Evolutionary conservation across 306 rosid genomes (phyloP).

Genomic region (Lupinus albus): DNA sequence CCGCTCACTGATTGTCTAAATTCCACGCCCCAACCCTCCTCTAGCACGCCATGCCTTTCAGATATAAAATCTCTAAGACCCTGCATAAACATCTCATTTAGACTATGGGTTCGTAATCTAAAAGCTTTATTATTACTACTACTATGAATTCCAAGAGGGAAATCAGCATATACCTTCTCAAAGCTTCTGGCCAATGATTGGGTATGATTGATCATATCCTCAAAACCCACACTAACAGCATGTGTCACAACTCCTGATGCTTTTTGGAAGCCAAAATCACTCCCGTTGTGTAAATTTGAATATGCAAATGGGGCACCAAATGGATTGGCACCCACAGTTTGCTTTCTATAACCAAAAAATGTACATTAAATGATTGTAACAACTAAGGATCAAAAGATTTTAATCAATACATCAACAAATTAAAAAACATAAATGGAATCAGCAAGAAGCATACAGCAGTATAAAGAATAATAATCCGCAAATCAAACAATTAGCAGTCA

Average conservation of each 20-base stretch:
- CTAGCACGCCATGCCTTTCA: constrained; percentile 82
- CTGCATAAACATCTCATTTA: constrained; percentile 73
- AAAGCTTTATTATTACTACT: constrained; percentile 55
- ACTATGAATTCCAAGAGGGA: constrained; percentile 63
- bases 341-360: constrained; percentile 82
- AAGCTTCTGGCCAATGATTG: constrained; percentile 55
- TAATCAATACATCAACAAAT: constrained; percentile 26
- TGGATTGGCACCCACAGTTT: constrained; percentile 72
- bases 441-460: constrained; percentile 16
- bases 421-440: constrained; percentile 25
- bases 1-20: constrained; percentile 65
- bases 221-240: constrained; percentile 66
- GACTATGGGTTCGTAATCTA: constrained; percentile 56
- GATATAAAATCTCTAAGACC: constrained; percentile 89
- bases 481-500: constrained; percentile 21
- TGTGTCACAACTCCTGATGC: constrained; percentile 62
- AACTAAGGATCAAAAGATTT: constrained; percentile 46
- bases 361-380: constrained; percentile 49
- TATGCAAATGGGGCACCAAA: constrained; percentile 69
- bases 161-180: constrained; percentile 62
- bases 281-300: constrained; percentile 64
- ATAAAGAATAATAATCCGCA: constrained; percentile 10
- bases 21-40: constrained; percentile 97
- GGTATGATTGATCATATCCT: constrained; percentile 67
- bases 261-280: constrained; percentile 67